Conservation (phyloP, 2,329 filamentous ascomycete species). For the Lasiodiplodia hormozganensis region DNA sequence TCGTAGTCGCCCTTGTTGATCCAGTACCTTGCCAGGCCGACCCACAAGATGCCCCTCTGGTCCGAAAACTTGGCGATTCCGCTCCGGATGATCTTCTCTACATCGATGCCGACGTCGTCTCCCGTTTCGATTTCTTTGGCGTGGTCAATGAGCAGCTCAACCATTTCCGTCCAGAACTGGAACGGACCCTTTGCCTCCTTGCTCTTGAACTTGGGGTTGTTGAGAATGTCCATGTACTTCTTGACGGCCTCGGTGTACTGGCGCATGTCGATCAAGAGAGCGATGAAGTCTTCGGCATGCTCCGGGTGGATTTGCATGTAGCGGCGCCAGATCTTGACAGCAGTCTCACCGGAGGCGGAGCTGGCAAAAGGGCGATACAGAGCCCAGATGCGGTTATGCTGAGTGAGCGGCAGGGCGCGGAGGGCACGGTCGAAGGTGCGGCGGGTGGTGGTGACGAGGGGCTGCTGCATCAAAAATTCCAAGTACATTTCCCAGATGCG, state of each 20-base stretch:
- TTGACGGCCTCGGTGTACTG: constrained; percentile 91
- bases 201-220: constrained; percentile 88
- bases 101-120: constrained; percentile 82
- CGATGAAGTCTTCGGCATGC: constrained; percentile 93
- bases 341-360: constrained; percentile 87
- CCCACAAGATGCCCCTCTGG: constrained; percentile 94
- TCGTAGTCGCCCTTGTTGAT: constrained; percentile 93
- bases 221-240: constrained; percentile 89
- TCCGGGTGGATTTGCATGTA: constrained; percentile 98
- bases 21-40: constrained; percentile 94
- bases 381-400: constrained; percentile 95
- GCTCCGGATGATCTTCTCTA: constrained; percentile 90
- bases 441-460: constrained; percentile 85
- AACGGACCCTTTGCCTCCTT: constrained; percentile 95
- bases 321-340: constrained; percentile 89
- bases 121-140: constrained; percentile 84
- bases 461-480: constrained; percentile 86
- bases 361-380: constrained; percentile 90
- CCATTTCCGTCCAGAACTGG: constrained; percentile 97
- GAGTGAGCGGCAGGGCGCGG: constrained; percentile 88
- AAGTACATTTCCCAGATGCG: constrained; percentile 98
- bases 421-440: constrained; percentile 91
- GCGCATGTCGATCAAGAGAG: constrained; percentile 79
- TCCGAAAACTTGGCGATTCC: constrained; percentile 91
- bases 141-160: constrained; percentile 90